Percentiles rank a stretch among this genome's conserved stretches.
Evolutionary conservation across 2,329 filamentous ascomycete genomes (phyloP).

Genomic region (Ophiostoma himal-ulmi): DNA sequence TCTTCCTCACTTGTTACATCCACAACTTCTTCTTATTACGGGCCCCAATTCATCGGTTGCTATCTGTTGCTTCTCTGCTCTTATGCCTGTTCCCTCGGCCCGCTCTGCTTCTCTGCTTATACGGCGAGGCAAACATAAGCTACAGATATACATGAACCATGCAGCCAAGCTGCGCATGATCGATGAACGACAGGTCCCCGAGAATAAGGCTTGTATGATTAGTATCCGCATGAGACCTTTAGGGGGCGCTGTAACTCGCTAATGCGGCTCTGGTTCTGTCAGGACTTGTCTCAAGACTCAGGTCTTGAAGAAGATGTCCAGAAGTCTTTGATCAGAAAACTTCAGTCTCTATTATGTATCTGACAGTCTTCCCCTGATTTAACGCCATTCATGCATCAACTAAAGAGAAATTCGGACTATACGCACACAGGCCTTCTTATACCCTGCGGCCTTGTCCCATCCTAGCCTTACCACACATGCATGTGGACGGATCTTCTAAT

Average conservation of each 20-base stretch:
- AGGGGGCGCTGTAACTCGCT: not conserved
- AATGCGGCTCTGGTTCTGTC: not conserved
- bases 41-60: not conserved
- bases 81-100: not conserved
- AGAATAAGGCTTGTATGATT: not conserved
- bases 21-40: not conserved
- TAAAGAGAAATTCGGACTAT: not conserved
- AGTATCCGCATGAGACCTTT: not conserved
- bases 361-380: not conserved
- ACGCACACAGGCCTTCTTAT: not conserved
- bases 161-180: not conserved
- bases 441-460: not conserved
- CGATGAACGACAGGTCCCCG: not conserved
- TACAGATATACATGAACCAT: not conserved
- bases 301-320: not conserved
- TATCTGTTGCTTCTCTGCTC: not conserved
- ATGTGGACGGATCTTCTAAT: conserved; percentile 10
- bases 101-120: not conserved
- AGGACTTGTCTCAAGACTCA: not conserved
- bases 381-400: not conserved
- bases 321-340: not conserved
- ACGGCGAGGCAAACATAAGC: not conserved
- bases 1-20: not conserved
- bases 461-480: conserved; percentile 15
- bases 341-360: not conserved